Evolutionary conservation across 1,284 basidiomycete species (phyloP).

Genomic region (Microbotryomycetes sp.): DNA sequence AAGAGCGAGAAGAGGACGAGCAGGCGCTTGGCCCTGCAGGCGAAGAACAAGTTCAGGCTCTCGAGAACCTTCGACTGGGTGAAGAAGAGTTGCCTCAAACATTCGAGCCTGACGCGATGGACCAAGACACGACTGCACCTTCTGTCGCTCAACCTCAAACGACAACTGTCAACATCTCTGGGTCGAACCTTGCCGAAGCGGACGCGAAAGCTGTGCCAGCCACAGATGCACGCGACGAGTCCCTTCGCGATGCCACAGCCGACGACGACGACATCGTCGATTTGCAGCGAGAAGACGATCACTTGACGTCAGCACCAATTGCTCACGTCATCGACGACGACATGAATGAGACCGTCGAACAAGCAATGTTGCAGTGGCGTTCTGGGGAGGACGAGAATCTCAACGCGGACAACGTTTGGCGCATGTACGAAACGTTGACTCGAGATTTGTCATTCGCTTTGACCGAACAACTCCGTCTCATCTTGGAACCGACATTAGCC

Average conservation of each 20-base stretch:
- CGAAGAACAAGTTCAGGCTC: constrained; percentile 72
- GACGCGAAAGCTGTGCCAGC: constrained; percentile 32
- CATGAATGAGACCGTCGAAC: constrained; percentile 46
- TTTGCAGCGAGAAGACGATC: constrained; percentile 38
- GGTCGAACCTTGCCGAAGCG: constrained; percentile 26
- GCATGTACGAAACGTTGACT: constrained; percentile 80
- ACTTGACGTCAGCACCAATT: constrained; percentile 47
- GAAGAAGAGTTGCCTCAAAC: constrained; percentile 51
- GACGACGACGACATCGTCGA: constrained; percentile 41
- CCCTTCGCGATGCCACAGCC: constrained; percentile 40
- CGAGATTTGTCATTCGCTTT: constrained; percentile 83
- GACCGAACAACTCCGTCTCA: constrained; percentile 93
- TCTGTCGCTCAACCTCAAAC: constrained; percentile 9
- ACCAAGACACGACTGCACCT: constrained; percentile 31
- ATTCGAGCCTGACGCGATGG: constrained; percentile 34
- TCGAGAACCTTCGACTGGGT: constrained; percentile 69
- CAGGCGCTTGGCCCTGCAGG: constrained; percentile 84
- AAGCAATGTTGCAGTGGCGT: constrained; percentile 60
- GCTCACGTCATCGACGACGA: constrained; percentile 33
- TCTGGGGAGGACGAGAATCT: constrained; percentile 53
- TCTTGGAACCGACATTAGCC: constrained; percentile 89
- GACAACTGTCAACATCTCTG: constrained; percentile 23
- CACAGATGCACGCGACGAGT: constrained; percentile 19
- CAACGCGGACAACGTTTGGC: constrained; percentile 74
- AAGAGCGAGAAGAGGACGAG: constrained; percentile 65